Evolutionary conservation across 495 filamentous ascomycete genomes (phyloP).

Genomic region (Penicillium lividum): DNA sequence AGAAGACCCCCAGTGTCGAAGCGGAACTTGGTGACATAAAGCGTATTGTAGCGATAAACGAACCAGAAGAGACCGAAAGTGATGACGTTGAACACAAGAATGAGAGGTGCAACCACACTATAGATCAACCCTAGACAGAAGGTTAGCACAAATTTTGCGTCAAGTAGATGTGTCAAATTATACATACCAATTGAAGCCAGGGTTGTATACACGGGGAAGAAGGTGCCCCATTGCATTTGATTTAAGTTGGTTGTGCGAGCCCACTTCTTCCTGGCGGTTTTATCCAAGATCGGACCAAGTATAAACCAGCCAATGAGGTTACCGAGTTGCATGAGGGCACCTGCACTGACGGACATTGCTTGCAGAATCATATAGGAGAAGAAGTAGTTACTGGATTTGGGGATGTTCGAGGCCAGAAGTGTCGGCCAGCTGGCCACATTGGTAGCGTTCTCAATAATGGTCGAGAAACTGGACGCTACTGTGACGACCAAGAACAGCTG

Average conservation of each 20-base stretch:
- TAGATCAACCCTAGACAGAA: constrained; percentile 70
- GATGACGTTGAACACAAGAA: constrained; percentile 89
- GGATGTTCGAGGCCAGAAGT: constrained; percentile 79
- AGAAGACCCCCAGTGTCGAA: constrained; percentile 92
- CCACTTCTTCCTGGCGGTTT: constrained; percentile 88
- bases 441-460: constrained; percentile 62
- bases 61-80: constrained; percentile 96
- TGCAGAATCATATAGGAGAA: constrained; percentile 98
- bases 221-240: constrained; percentile 84
- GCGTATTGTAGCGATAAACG: constrained; percentile 92
- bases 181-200: constrained; percentile 81
- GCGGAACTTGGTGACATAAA: constrained; percentile 90
- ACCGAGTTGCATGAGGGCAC: constrained; percentile 82
- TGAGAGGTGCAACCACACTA: constrained; percentile 84
- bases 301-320: constrained; percentile 79
- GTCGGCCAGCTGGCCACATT: constrained; percentile 62
- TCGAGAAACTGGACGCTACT: constrained; percentile 75
- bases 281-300: constrained; percentile 74
- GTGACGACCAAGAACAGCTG: constrained; percentile 94
- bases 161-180: background rate
- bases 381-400: constrained; percentile 92
- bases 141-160: constrained; percentile 7
- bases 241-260: constrained; percentile 76
- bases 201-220: constrained; percentile 95
- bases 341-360: constrained; percentile 85